These are phyloP conservation scores for Paecilomyces sp. DNA, from an alignment of 2,329 filamentous ascomycete species.

Conservation along the genomic window DNA sequence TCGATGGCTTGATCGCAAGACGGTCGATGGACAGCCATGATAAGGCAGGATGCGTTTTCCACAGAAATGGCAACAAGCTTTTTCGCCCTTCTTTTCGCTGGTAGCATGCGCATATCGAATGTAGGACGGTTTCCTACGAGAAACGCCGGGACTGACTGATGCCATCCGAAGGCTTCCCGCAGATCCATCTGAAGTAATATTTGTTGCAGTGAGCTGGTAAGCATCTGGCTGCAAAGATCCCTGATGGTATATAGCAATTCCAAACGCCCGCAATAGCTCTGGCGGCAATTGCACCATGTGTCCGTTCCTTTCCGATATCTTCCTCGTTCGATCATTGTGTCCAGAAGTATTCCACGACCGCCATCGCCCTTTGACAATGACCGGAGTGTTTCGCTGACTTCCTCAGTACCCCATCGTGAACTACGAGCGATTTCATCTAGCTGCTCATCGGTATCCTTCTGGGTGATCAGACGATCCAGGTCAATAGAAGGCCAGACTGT, in stretches of 20 bases:
- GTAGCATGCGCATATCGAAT: background rate
- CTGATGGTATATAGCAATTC: background rate
- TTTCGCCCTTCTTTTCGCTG: background rate
- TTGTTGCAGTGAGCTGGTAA: background rate
- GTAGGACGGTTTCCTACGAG: background rate
- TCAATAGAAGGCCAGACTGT: background rate
- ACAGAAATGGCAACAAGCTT: background rate
- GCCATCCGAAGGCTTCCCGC: background rate
- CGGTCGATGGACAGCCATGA: background rate
- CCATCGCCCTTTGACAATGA: background rate
- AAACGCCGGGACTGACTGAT: background rate
- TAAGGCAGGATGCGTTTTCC: background rate
- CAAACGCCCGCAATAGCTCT: background rate
- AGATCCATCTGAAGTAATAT: background rate
- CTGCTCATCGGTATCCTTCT: background rate
- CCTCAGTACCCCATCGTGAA: background rate
- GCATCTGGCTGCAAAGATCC: background rate
- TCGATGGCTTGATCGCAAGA: background rate
- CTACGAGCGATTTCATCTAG: background rate
- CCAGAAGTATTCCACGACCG: background rate
- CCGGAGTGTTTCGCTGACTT: background rate
- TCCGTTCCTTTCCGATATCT: background rate
- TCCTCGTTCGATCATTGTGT: background rate
- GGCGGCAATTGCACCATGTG: background rate
- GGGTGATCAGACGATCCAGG: background rate